Conservation (phyloP, 129 eudicot species). For the Smallanthus sonchifolius region DNA sequence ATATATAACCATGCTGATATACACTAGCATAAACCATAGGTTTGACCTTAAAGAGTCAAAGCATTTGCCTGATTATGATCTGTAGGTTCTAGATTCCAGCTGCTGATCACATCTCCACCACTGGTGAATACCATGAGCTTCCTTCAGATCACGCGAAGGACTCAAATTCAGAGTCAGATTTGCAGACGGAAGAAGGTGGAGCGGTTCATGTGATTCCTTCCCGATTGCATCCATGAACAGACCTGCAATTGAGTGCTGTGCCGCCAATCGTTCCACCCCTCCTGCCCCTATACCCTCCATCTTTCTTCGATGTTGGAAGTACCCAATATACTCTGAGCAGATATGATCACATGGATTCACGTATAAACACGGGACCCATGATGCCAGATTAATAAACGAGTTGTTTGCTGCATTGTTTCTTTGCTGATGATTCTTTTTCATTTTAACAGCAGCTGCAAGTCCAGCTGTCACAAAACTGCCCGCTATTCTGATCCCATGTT, state of each 20-base stretch:
- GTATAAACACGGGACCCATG: slow-evolving; percentile 68
- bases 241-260: slow-evolving; percentile 72
- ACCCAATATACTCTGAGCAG: slow-evolving; percentile 84
- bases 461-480: slow-evolving; percentile 91
- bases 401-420: slow-evolving; percentile 33
- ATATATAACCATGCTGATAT: not conserved
- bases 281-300: slow-evolving; percentile 84
- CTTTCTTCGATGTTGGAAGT: slow-evolving; percentile 71
- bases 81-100: slow-evolving; percentile 45
- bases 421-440: slow-evolving; percentile 27
- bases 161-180: slow-evolving; percentile 45
- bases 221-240: slow-evolving; percentile 62
- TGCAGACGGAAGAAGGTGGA: slow-evolving; percentile 82
- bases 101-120: slow-evolving; percentile 77
- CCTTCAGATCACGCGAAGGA: slow-evolving; percentile 51
- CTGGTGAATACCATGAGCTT: slow-evolving; percentile 88
- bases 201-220: slow-evolving; percentile 61
- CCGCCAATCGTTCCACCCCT: slow-evolving; percentile 63
- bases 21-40: not conserved
- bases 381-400: slow-evolving; percentile 44
- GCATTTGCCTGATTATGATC: slow-evolving; percentile 3
- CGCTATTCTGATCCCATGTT: slow-evolving; percentile 77
- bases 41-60: slow-evolving; percentile 7
- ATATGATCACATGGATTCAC: slow-evolving; percentile 84
- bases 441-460: slow-evolving; percentile 60